Base-by-base conservation (phyloP, 257 asterid species). In the Ocimum tenuiflorum region DNA sequence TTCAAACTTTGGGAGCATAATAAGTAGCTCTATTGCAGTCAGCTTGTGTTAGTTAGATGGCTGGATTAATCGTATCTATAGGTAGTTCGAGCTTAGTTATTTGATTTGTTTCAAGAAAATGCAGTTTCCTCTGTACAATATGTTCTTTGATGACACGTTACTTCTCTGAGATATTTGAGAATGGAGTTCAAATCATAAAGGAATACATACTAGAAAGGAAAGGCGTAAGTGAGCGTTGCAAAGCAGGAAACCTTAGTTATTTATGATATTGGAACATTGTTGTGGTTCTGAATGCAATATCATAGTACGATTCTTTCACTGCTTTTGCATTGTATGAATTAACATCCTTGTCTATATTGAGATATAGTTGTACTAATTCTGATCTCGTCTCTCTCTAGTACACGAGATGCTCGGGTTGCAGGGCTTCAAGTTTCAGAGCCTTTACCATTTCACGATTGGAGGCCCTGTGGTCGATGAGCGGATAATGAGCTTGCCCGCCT, bases 401-500 rank as follows among this genome's bases (percentile, higher is more conserved):
- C 99, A 87, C 39, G 96, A 89, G 71, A 69, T 83, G 83, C 89
- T 92, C 60, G 97, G 96, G 22, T 59, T 92, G 75, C 81, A 55
- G 68, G 96, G 86, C 64, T 63, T 74, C 50, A 72, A 71, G 73
- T 92, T 54, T 76, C 97, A 89, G 83, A 89, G 97, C 67, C 86
- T 89, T 2, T 92, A 92, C 67, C 99, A 92, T 79, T 92, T 89
- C 59, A 89, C 97, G 3, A 58, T 89, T 20, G 97, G 99, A 64
- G 84, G 88, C 19, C 95, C 96, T 0, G 99, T 92, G 60, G 73
- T 75, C 23, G 99, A 92, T 76, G 73, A 75, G 63, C 84, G 95
- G 59, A 92, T 89, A 74, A 92, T 89, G 99, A 87, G 90, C 85
- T 75, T 92, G 27, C 91, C 94, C 7, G 97, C 99, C 0, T 92